Evolutionary conservation across 352 stramenopile genomes (phyloP).

Genomic region (Globisporangium barbulae): DNA sequence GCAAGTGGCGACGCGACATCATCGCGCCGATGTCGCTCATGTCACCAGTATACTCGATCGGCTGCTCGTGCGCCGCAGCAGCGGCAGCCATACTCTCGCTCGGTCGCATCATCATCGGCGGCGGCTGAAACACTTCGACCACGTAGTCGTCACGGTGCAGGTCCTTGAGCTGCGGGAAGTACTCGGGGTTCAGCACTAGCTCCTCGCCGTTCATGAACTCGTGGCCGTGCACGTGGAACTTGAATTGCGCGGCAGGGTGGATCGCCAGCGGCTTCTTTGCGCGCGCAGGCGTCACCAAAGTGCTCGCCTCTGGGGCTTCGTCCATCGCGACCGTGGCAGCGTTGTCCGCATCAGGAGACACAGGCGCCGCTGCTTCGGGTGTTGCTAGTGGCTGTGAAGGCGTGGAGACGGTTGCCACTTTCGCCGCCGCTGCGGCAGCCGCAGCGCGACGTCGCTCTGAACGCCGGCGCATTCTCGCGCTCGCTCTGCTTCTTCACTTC

Average conservation of each 20-base stretch:
- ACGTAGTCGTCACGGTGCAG: slow-evolving; percentile 72
- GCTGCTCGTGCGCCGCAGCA: slow-evolving; percentile 10
- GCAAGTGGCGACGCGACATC: slow-evolving; percentile 56
- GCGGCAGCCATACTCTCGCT: slow-evolving; percentile 6
- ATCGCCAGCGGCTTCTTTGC: slow-evolving; percentile 43
- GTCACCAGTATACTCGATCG: slow-evolving; percentile 16
- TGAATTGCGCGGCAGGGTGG: slow-evolving; percentile 59
- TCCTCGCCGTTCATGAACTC: slow-evolving; percentile 83
- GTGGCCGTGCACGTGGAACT: slow-evolving; percentile 78
- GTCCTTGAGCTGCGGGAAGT: slow-evolving; percentile 70
- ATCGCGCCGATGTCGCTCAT: slow-evolving; percentile 7
- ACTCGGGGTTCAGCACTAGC: slow-evolving; percentile 79
- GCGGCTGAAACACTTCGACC: slow-evolving; percentile 76
- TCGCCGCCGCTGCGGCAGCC: slow-evolving; percentile 27
- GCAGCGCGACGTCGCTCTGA: slow-evolving; percentile 48
- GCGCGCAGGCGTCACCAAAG: slow-evolving; percentile 2
- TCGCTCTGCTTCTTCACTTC: slow-evolving; percentile 24
- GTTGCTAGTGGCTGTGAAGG: slow-evolving; percentile 7
- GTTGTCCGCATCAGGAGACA: not conserved
- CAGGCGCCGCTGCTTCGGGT: slow-evolving; percentile 10
- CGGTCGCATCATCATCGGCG: slow-evolving; percentile 6
- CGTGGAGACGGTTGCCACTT: not conserved
- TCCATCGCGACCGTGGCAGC: not conserved
- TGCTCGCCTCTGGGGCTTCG: not conserved
- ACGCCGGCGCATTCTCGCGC: slow-evolving; percentile 35